These are phyloP conservation scores for Mucuna pruriens DNA, from an alignment of 306 rosid genomes.

Conservation along the genomic window DNA sequence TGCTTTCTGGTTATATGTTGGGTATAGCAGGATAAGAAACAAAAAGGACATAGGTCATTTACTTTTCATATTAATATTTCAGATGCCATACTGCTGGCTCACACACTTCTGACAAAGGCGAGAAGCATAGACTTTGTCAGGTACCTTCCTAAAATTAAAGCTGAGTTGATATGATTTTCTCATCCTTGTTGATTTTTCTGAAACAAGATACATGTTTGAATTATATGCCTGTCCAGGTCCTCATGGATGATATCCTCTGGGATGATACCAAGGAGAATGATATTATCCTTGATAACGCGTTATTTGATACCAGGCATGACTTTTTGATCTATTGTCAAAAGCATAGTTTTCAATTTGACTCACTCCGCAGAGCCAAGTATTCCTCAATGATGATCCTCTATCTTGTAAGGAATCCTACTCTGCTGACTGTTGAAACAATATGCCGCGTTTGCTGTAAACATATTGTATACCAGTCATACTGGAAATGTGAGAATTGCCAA, in stretches of 20 bases:
- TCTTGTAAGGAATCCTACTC: conserved; percentile 41
- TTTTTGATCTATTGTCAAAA: conserved; percentile 59
- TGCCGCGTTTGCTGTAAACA: conserved; percentile 52
- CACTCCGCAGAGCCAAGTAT: conserved; percentile 70
- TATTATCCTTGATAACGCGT: conserved; percentile 41
- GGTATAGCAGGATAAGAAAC: too few species aligned
- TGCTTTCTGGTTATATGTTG: too few species aligned
- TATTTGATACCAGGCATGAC: conserved; percentile 47
- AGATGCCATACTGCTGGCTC: conserved; percentile 48
- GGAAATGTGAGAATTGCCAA: conserved; percentile 56
- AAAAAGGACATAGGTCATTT: background rate
- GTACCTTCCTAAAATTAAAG: conserved; percentile 40
- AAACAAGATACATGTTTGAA: background rate
- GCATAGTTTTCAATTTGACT: conserved; percentile 60
- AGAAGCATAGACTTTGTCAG: conserved; percentile 51
- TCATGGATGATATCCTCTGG: conserved; percentile 40
- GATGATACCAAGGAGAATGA: conserved; percentile 59
- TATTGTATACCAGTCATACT: conserved; percentile 33
- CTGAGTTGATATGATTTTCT: background rate
- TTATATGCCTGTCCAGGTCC: conserved; percentile 46
- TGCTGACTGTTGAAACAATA: conserved; percentile 8
- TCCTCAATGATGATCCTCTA: conserved; percentile 66
- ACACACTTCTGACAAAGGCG: conserved; percentile 50
- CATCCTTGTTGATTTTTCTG: background rate
- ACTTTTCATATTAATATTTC: conserved; percentile 33